Base-by-base conservation (phyloP, 208 protist species). In the Crithidia mellificae region DNA sequence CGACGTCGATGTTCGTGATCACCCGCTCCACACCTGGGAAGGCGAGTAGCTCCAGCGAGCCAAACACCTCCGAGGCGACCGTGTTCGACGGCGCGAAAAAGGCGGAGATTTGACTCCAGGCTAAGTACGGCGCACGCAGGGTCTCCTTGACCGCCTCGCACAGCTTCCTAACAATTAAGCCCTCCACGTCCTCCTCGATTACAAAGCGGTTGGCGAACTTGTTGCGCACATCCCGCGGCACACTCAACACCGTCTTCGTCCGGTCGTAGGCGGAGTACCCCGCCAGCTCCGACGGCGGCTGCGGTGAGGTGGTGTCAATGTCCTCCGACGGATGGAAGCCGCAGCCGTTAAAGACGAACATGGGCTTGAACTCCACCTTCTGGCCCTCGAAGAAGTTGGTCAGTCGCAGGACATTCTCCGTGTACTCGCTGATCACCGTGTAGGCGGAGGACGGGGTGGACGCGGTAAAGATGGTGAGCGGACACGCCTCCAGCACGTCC, bases 91-190 rank as follows among this genome's bases (percentile, higher is more conserved):
- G 68, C 3, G 82, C 77, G 57, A 84, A 80, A 39, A 91, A 89
- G 49, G 91, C 80, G 15, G 91, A 93, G 25, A 96, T 77, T 47
- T 96, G 91, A 43, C 86, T 90, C 88, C 91, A 96, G 25, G 85
- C 85, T 49, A 92, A 72, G 76, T 91, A 92, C 36, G 91, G 91
- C 27, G 88, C 88, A n/a, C 91, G 83, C 67, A 93, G 76, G 6
- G 82, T 92, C 57, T 88, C 64, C 24, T 74, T 74, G 56, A 81
- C 72, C 14, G 56, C 50, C 50, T 82, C 75, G 57, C 68, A 81
- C 29, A 92, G 55, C 55, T 76, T 66, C 34, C 83, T 78, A 53
- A 93, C 80, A 54, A 96, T 90, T 64, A 81, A 70, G 50, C 77
- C 77, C 72, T 96, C 87, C 22, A 93, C 70, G 53, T 96, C 88